These are phyloP conservation scores for Metschnikowia anglica DNA, from an alignment of 805 yeast species.

Conservation along the genomic window DNA sequence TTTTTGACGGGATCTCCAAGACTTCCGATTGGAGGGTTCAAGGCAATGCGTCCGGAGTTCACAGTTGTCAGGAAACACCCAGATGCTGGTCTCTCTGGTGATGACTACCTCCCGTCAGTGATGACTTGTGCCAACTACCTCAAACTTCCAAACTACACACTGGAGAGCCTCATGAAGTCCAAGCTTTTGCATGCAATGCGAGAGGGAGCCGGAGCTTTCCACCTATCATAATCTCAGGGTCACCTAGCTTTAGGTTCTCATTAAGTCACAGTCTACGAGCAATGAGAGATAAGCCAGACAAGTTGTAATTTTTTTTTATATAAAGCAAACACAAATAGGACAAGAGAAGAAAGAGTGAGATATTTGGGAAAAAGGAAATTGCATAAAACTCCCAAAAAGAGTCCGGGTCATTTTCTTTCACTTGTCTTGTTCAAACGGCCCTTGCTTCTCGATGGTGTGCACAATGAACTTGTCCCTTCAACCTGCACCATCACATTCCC, in stretches of 20 bases:
- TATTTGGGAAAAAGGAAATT: too few species aligned
- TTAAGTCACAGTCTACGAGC: too few species aligned
- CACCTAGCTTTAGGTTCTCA: too few species aligned
- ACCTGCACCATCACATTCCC: constrained; percentile 4
- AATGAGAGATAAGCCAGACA: too few species aligned
- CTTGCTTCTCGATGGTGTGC: constrained; percentile 4
- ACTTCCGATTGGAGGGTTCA: constrained; percentile 92
- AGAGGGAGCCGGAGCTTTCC: constrained; percentile 88
- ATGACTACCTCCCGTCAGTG: constrained; percentile 89
- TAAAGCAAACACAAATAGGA: too few species aligned
- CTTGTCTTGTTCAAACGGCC: too few species aligned
- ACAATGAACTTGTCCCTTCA: background rate
- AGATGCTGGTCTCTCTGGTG: constrained; percentile 67
- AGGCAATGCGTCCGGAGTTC: constrained; percentile 72
- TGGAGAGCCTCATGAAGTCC: constrained; percentile 55
- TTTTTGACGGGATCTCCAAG: constrained; percentile 93
- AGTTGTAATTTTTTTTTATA: too few species aligned
- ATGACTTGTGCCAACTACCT: constrained; percentile 98
- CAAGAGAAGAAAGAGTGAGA: too few species aligned
- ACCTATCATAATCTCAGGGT: constrained; percentile 69
- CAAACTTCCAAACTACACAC: constrained; percentile 80
- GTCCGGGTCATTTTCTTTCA: too few species aligned
- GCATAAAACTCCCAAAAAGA: too few species aligned
- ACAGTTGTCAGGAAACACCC: constrained; percentile 83
- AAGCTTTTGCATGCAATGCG: constrained; percentile 67